phyloP scores from a whole-genome alignment of 495 filamentous ascomycete species.

The Pseudevernia furfuracea region DNA sequence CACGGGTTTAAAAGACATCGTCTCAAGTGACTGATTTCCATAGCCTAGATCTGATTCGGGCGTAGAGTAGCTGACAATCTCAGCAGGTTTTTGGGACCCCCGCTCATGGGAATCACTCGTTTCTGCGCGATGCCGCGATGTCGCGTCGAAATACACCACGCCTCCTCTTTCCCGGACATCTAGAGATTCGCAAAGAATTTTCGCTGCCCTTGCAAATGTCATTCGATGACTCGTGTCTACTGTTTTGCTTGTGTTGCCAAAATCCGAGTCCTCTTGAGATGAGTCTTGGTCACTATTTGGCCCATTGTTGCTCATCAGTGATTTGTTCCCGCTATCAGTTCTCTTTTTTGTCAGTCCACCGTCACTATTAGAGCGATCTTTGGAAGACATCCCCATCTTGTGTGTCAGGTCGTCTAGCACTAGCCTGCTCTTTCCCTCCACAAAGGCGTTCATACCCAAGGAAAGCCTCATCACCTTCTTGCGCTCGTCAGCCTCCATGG shows the following conservation, averaged over 20 bases:
- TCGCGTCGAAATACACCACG: conserved; percentile 45
- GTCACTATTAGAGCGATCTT: neutral
- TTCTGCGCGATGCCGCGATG: conserved; percentile 12
- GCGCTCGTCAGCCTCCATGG: conserved; percentile 49
- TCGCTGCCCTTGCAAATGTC: conserved; percentile 49
- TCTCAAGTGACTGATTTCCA: conserved; percentile 12
- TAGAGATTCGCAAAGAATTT: conserved; percentile 50
- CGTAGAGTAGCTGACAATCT: conserved; percentile 25
- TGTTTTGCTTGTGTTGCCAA: neutral
- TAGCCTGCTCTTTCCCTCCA: conserved; percentile 40
- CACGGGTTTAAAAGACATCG: conserved; percentile 29
- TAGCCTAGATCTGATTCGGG: conserved; percentile 4
- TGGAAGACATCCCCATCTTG: neutral
- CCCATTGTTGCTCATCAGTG: neutral
- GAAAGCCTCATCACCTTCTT: conserved; percentile 52
- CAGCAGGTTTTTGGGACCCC: conserved; percentile 12
- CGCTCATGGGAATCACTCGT: conserved; percentile 10
- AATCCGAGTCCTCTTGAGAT: conserved; percentile 21
- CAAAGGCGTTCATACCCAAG: conserved; percentile 55
- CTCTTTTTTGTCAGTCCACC: neutral
- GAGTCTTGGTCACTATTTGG: conserved; percentile 15
- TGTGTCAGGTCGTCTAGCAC: neutral
- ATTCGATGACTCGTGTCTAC: conserved; percentile 31
- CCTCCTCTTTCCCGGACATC: conserved; percentile 45
- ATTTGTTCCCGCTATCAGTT: conserved; percentile 2